Percentiles rank a stretch among this genome's conserved stretches.
phyloP scores from a whole-genome alignment of 345 rosid species.

The Cardamine occulta region DNA sequence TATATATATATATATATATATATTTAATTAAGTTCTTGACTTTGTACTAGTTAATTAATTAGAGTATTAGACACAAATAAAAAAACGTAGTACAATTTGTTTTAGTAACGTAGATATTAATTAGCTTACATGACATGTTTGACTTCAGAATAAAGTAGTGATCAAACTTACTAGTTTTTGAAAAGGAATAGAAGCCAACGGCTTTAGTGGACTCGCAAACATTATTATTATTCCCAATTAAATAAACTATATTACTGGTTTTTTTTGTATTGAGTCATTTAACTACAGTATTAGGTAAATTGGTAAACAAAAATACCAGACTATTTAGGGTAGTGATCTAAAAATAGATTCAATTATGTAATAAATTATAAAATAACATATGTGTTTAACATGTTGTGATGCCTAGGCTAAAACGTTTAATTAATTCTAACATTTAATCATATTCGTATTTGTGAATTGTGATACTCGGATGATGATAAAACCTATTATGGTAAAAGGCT shows the following conservation, averaged over 20 bases:
- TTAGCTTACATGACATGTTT: constrained; percentile 28
- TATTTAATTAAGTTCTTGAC: not conserved
- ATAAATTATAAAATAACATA: not conserved
- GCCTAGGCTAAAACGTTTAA: not conserved
- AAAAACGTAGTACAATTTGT: not conserved
- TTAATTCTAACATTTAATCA: not conserved
- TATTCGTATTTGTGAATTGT: not conserved
- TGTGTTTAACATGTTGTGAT: not conserved
- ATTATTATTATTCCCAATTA: not conserved
- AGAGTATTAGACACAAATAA: not conserved
- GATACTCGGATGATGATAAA: not conserved
- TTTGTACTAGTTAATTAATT: constrained; percentile 18
- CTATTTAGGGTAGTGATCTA: not conserved
- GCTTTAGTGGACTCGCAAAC: constrained; percentile 34
- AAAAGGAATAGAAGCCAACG: constrained; percentile 20
- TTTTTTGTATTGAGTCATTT: not conserved
- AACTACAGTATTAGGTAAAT: too few species aligned
- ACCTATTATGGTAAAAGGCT: not conserved
- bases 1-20: not conserved
- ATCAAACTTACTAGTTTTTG: constrained; percentile 13
- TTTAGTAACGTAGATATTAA: constrained; percentile 16
- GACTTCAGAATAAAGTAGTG: constrained; percentile 33
- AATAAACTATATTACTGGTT: not conserved
- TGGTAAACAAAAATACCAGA: not conserved
- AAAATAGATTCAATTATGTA: not conserved